These are phyloP conservation scores for Cubamyces sp. DNA, from an alignment of 768 basidiomycete species.

Conservation along the genomic window DNA sequence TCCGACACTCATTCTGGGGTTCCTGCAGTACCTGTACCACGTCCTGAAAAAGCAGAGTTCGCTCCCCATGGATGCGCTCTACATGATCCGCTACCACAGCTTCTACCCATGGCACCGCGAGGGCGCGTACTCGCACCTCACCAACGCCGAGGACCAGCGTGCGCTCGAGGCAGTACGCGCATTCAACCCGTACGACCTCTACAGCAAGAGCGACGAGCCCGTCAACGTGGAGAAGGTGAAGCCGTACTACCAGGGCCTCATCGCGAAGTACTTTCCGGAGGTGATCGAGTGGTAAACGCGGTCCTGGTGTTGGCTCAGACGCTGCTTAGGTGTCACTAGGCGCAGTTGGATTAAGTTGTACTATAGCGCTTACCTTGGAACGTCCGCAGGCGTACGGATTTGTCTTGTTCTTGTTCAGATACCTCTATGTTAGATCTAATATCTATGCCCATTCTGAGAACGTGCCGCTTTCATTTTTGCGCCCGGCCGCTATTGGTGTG, in stretches of 20 bases:
- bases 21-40: constrained; percentile 73
- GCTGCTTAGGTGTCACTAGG: background rate
- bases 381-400: background rate
- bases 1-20: background rate
- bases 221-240: constrained; percentile 63
- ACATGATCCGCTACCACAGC: constrained; percentile 94
- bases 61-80: constrained; percentile 79
- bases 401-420: background rate
- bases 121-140: constrained; percentile 79
- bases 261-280: constrained; percentile 84
- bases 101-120: constrained; percentile 98
- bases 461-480: background rate
- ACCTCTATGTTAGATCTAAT: constrained; percentile 9
- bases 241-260: constrained; percentile 84
- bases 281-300: constrained; percentile 72
- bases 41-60: constrained; percentile 82
- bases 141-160: constrained; percentile 67
- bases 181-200: constrained; percentile 95
- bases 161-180: constrained; percentile 75
- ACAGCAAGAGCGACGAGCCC: constrained; percentile 83
- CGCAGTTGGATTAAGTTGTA: constrained; percentile 5
- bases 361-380: constrained; percentile 3
- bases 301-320: no score
- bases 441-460: no score
- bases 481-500: background rate